phyloP scores from a whole-genome alignment of 805 yeast genomes.

The Candida germanica region DNA sequence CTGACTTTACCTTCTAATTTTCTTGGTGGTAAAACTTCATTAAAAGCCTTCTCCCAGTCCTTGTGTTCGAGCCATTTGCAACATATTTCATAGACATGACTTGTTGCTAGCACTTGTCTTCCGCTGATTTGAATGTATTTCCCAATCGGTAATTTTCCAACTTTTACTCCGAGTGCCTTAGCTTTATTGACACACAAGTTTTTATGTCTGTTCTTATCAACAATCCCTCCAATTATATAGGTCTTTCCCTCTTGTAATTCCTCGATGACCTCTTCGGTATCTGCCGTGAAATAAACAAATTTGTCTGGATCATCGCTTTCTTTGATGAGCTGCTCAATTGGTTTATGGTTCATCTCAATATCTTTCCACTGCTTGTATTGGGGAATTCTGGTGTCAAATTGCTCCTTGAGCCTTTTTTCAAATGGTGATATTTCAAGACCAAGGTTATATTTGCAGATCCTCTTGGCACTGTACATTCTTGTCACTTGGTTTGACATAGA shows the following conservation, averaged over 20 bases:
- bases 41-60: constrained; percentile 87
- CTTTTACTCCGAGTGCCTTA: constrained; percentile 59
- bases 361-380: constrained; percentile 69
- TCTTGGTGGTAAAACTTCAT: constrained; percentile 80
- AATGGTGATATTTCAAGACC: constrained; percentile 63
- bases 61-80: constrained; percentile 73
- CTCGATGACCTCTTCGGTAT: constrained; percentile 67
- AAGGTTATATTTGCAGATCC: constrained; percentile 55
- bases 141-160: constrained; percentile 83
- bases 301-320: constrained; percentile 20
- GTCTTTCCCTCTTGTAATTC: constrained; percentile 66
- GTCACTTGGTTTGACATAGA: constrained; percentile 80
- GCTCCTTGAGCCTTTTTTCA: constrained; percentile 56
- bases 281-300: constrained; percentile 78
- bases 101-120: constrained; percentile 85
- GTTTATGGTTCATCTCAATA: constrained; percentile 46
- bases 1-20: constrained; percentile 42
- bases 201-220: constrained; percentile 90
- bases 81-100: constrained; percentile 89
- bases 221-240: constrained; percentile 92
- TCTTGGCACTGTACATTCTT: constrained; percentile 76
- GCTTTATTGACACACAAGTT: constrained; percentile 81
- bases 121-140: constrained; percentile 81
- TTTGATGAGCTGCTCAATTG: constrained; percentile 23
- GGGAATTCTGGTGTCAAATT: constrained; percentile 63